Base-by-base conservation (phyloP, 225 moss, liverwort and hornwort genomes). In the Thuidium tamariscinum region DNA sequence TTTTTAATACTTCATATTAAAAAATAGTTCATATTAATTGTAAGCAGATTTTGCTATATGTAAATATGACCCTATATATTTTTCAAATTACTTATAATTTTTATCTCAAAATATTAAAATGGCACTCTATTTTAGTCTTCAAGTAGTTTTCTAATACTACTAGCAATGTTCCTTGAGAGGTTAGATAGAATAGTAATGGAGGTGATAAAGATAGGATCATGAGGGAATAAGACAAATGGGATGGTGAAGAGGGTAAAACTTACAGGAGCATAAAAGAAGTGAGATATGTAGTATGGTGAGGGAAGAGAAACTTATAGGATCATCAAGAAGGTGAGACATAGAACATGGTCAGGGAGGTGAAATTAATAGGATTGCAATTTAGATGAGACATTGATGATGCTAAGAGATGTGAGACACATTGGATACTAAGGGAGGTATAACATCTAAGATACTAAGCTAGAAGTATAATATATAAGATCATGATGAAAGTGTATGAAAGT, bases 21-120 rank as follows among this genome's bases (percentile, higher is more conserved):
- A 67, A 39, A 4, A 13, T 2, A 22, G 2, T 2, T 13, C 13
- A 13, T 19, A 7, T 67, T 13, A 22, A 22, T 67, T 7, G 13
- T 37, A 22, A 1, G 6, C 1, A 1, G 2, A 0, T 39, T 23
- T 67, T 4, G 1, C 7, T 67, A 39, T 7, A n/a, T n/a, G n/a
- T n/a, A 4, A 37, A 37, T 4, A 39, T 37, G 22, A 37, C 0
- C 4, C 7, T 67, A 13, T 37, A 67, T 39, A 22, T 67, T 26
- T 67, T 67, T 4, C 7, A 37, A 23, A 37, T 23, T 7, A 23
- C 2, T 23, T 23, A 7, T 29, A 60, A 27, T 60, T 27, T 60
- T 27, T 57, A 27, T 60, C 13, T 13, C 60, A 27, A 27, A 60
- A 60, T 27, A 60, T 22, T 67, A 67, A 37, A 21, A n/a, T 0